Base-by-base conservation (phyloP, 257 asterid genomes). In the Anisodus acutangulus region DNA sequence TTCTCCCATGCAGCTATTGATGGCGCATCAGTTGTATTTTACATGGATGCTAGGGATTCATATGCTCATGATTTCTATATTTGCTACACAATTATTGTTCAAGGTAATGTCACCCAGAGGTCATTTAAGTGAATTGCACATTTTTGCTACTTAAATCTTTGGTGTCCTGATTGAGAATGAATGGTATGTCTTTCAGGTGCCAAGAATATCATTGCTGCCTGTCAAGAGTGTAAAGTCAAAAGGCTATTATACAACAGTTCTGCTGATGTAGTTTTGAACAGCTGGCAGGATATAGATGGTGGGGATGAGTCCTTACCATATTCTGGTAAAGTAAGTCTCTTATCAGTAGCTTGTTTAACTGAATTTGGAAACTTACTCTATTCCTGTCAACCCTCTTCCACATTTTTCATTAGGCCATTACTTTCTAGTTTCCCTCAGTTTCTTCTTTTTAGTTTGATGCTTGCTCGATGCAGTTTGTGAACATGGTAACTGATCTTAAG, bases 271-370 rank as follows among this genome's bases (percentile, higher is more conserved):
- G 92, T 93, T 79, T 92, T 89, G 83, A 93, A 92, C 74, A 80
- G 86, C 88, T 83, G 83, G 71, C 91, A 64, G 84, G 94, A 92
- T 83, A 90, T 93, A 83, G 76, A 76, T 39, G 86, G 81, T 67
- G 97, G 97, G 59, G 95, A 95, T 68, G 98, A 95, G 85, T 92
- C 98, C 71, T 87, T 93, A 90, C 97, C 97, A 11, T 94, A 90
- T 89, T 88, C 90, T 71, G 92, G 93, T 80, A 91, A 88, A 84
- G 98, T 95, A 92, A 79, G 90, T 90, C 66, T 86, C 84, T 85
- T 76, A 74, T 22, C 63, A 26, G 80, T 19, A 74, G 60, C 81
- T 49, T 49, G 81, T 11, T 49, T 49, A 22, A 12, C 62, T 49
- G 81, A 74, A 74, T 49, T 31, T 74, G 22, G 47, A 76, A 53